phyloP scores from a whole-genome alignment of 345 rosid genomes.

The Reutealis trisperma region DNA sequence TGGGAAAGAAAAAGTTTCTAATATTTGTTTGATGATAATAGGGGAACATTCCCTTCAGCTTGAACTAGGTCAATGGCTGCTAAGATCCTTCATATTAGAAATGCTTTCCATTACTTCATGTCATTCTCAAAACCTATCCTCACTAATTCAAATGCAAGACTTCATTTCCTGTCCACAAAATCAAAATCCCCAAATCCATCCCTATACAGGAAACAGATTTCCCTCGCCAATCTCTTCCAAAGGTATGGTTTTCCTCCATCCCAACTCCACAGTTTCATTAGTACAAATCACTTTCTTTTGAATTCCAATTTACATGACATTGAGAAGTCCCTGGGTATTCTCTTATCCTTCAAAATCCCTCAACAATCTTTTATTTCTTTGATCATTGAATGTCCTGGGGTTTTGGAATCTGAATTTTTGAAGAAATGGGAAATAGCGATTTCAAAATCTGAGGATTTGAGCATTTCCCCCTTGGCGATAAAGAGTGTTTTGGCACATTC shows the following conservation, averaged over 20 bases:
- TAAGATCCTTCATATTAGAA: background rate
- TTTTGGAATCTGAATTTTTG: conserved; percentile 59
- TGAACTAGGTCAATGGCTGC: conserved; percentile 1
- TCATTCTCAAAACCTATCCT: conserved; percentile 4
- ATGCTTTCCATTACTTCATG: background rate
- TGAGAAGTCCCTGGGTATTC: conserved; percentile 55
- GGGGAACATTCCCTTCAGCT: background rate
- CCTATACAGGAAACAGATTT: conserved; percentile 43
- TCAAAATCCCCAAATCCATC: conserved; percentile 29
- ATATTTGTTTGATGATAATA: background rate
- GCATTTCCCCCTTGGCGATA: conserved; percentile 40
- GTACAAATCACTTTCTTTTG: conserved; percentile 40
- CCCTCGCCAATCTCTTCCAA: conserved; percentile 61
- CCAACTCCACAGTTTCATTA: conserved; percentile 48
- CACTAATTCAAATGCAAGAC: background rate
- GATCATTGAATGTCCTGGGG: conserved; percentile 61
- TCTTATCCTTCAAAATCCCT: conserved; percentile 57
- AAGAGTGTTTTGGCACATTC: conserved; percentile 52
- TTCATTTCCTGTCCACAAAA: conserved; percentile 23
- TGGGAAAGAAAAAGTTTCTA: background rate
- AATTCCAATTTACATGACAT: conserved; percentile 46
- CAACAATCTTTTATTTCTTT: conserved; percentile 50
- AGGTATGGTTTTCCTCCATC: conserved; percentile 70
- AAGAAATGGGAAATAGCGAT: conserved; percentile 53
- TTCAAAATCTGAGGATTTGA: conserved; percentile 24